Conservation (phyloP, 1,139 yeast species). For the Zhuliangozyma parablackwelliae region DNA sequence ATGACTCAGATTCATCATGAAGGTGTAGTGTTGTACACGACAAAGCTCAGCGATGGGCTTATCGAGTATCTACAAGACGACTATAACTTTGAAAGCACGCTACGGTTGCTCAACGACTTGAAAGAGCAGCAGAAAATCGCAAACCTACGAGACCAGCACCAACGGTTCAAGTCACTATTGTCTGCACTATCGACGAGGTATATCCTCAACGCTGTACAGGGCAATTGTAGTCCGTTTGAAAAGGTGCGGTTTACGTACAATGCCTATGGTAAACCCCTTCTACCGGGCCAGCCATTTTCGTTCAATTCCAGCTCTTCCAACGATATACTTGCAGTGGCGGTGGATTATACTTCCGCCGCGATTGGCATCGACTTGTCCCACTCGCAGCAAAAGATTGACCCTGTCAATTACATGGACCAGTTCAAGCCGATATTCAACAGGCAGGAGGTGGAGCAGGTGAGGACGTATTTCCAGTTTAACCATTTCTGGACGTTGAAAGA, state of each 20-base stretch:
- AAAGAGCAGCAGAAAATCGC: slow-evolving; percentile 29
- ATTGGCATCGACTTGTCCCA: slow-evolving; percentile 67
- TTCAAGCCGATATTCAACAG: slow-evolving; percentile 48
- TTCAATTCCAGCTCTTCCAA: slow-evolving; percentile 59
- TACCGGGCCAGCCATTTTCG: slow-evolving; percentile 15
- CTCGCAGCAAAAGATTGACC: slow-evolving; percentile 35
- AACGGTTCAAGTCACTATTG: slow-evolving; percentile 18
- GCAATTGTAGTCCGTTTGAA: slow-evolving; percentile 15
- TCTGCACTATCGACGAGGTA: slow-evolving; percentile 20
- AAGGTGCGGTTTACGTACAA: slow-evolving; percentile 20
- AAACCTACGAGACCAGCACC: slow-evolving; percentile 18
- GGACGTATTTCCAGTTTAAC: slow-evolving; percentile 35
- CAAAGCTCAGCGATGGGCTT: slow-evolving; percentile 6
- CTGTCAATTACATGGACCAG: slow-evolving; percentile 31
- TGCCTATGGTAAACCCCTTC: slow-evolving; percentile 34
- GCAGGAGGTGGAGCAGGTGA: slow-evolving; percentile 27
- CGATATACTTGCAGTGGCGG: slow-evolving; percentile 41
- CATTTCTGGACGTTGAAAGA: slow-evolving; percentile 74
- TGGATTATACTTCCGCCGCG: slow-evolving; percentile 26
- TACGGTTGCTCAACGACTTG: slow-evolving; percentile 33
- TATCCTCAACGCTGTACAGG: slow-evolving; percentile 17
- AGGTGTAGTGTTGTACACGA: slow-evolving; percentile 2
- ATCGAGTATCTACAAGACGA: slow-evolving; percentile 24
- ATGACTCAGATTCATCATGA: slow-evolving; percentile 4
- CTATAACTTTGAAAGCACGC: slow-evolving; percentile 26